Evolutionary conservation across 2,329 filamentous ascomycete genomes (phyloP).

Genomic region (Ambrosiella cleistominuta): DNA sequence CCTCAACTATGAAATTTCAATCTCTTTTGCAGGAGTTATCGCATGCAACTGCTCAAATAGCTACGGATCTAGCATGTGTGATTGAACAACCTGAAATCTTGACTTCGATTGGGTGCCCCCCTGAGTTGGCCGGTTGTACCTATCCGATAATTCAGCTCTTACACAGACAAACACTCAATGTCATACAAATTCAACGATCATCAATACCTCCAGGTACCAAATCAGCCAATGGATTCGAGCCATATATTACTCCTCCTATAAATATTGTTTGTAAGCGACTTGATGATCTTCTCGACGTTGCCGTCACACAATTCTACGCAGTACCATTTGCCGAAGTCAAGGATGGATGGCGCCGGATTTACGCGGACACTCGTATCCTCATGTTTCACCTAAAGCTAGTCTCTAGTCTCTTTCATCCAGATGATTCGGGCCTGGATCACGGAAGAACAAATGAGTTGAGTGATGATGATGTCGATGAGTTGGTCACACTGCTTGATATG

Average conservation of each 20-base stretch:
- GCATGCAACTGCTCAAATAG: conserved; percentile 1
- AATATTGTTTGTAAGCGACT: conserved; percentile 5
- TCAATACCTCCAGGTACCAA: not conserved
- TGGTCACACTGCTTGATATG: conserved; percentile 54
- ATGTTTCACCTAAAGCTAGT: conserved; percentile 29
- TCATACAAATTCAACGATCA: not conserved
- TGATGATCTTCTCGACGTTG: conserved; percentile 9
- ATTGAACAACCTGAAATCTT: conserved; percentile 2
- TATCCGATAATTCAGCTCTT: conserved; percentile 7
- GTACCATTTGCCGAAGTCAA: conserved; percentile 27
- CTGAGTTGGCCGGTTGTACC: conserved; percentile 5
- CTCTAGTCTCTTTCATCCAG: conserved; percentile 2
- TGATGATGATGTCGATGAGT: conserved; percentile 26
- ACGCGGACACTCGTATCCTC: conserved; percentile 52
- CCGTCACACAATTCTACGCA: conserved; percentile 10
- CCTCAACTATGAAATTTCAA: not conserved
- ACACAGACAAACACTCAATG: conserved; percentile 8
- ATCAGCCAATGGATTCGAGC: too few species aligned
- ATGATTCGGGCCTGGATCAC: not conserved
- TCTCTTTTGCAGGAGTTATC: not conserved
- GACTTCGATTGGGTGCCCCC: not conserved
- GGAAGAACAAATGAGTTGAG: not conserved
- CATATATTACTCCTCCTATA: not conserved
- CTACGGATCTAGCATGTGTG: conserved; percentile 3
- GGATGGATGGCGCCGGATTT: conserved; percentile 50